Evolutionary conservation across 441 rosid species (phyloP).

Genomic region (Erodium chrysanthum): DNA sequence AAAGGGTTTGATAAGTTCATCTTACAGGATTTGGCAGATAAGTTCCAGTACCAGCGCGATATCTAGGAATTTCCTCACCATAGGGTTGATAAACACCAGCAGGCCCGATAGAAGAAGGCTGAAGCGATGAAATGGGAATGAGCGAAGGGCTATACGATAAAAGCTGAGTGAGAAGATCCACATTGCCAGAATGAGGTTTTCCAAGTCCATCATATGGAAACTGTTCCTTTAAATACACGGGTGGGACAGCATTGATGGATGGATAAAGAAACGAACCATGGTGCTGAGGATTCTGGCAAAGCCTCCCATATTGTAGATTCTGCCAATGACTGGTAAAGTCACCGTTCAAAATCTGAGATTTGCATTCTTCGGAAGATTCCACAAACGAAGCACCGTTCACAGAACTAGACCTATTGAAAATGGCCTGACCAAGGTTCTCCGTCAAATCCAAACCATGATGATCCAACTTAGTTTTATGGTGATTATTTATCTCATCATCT

Average conservation of each 20-base stretch:
- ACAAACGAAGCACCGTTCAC: background rate
- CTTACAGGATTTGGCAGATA: constrained; percentile 20
- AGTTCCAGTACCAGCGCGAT: constrained; percentile 15
- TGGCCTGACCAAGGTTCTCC: constrained; percentile 5
- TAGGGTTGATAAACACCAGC: constrained; percentile 11
- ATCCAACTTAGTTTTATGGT: background rate
- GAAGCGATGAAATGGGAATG: constrained; percentile 6
- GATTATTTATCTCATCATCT: background rate
- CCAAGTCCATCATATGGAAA: constrained; percentile 12
- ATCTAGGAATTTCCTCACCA: constrained; percentile 11
- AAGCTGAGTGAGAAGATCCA: constrained; percentile 7
- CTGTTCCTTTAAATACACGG: constrained; percentile 10
- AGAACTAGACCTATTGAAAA: background rate
- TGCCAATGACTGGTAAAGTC: constrained; percentile 17
- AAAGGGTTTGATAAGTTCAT: background rate
- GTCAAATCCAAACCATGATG: constrained; percentile 3
- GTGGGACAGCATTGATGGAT: constrained; percentile 8
- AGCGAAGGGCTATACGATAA: constrained; percentile 10
- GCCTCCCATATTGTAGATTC: constrained; percentile 18
- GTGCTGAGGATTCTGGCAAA: constrained; percentile 13
- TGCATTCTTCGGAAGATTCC: constrained; percentile 12
- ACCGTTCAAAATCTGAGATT: constrained; percentile 16
- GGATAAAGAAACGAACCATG: constrained; percentile 10
- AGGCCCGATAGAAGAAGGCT: constrained; percentile 8
- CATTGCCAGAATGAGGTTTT: constrained; percentile 4